These are phyloP conservation scores for Astragalus glycyphyllos DNA, from an alignment of 306 rosid genomes.

Conservation along the genomic window DNA sequence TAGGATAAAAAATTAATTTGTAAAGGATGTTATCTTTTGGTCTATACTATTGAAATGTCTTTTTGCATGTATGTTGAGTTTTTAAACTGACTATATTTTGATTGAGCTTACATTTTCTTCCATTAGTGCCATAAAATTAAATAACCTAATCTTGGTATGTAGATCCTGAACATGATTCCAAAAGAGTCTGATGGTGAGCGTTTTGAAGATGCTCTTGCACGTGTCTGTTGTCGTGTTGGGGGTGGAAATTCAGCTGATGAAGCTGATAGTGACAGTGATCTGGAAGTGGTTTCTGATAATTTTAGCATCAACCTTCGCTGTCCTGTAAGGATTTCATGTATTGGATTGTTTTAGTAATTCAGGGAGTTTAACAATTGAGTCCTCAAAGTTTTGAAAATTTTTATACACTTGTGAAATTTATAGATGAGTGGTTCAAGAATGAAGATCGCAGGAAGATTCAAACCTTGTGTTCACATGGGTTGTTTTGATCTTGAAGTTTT, in stretches of 20 bases:
- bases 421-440: constrained; percentile 99
- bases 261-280: constrained; percentile 92
- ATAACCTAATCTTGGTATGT: constrained; percentile 30
- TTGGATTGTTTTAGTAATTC: constrained; percentile 29
- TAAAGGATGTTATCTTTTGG: constrained; percentile 14
- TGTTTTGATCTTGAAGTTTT: constrained; percentile 99
- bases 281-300: constrained; percentile 94
- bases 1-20: constrained; percentile 14
- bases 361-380: constrained; percentile 30
- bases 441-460: constrained; percentile 98
- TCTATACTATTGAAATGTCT: constrained; percentile 28
- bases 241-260: constrained; percentile 81
- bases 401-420: constrained; percentile 38
- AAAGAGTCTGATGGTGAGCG: constrained; percentile 85
- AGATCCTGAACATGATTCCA: constrained; percentile 82
- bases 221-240: constrained; percentile 78
- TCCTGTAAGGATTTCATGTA: constrained; percentile 74
- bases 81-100: constrained; percentile 13
- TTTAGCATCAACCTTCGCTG: constrained; percentile 88
- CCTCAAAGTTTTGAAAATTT: constrained; percentile 19
- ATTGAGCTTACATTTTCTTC: constrained; percentile 5
- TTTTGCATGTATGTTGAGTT: constrained; percentile 9
- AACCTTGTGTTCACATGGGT: constrained; percentile 93
- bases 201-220: constrained; percentile 92
- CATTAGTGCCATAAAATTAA: constrained; percentile 16